Evolutionary conservation across 192 early-diverging fungal species (phyloP).

Genomic region (Coemansia sp.): DNA sequence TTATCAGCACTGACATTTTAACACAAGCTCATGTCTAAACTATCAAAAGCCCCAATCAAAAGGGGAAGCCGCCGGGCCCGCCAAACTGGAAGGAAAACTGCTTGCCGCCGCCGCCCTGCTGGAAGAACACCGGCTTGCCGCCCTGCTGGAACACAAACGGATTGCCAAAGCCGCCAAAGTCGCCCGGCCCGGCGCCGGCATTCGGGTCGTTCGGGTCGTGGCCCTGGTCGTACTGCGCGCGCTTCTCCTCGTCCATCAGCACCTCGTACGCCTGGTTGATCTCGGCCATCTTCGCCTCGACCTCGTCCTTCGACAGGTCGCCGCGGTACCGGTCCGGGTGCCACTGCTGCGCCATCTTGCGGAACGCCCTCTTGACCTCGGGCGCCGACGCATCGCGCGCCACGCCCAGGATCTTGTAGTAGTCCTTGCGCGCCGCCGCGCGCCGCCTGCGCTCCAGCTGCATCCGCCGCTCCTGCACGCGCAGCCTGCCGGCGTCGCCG

Average conservation of each 20-base stretch:
- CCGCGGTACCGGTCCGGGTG: conserved; percentile 78
- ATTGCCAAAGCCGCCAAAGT: conserved; percentile 34
- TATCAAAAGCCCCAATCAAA: too few relatives aligned
- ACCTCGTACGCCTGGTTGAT: conserved; percentile 94
- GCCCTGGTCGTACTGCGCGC: conserved; percentile 68
- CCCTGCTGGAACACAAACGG: conserved; percentile 57
- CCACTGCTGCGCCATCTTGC: conserved; percentile 84
- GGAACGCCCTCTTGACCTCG: conserved; percentile 90
- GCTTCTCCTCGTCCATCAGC: conserved; percentile 62
- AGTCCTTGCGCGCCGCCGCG: conserved; percentile 64
- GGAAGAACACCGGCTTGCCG: conserved; percentile 54
- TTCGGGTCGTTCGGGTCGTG: conserved; percentile 74
- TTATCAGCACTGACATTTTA: too few relatives aligned
- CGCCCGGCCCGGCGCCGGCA: conserved; percentile 42
- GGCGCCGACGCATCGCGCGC: conserved; percentile 62
- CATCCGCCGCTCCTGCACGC: conserved; percentile 42
- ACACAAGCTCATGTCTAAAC: too few relatives aligned
- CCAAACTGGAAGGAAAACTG: conserved; percentile 51
- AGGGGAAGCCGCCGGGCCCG: conserved; percentile 43
- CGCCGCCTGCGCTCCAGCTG: conserved; percentile 53
- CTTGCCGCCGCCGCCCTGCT: conserved; percentile 53
- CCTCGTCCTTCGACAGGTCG: conserved; percentile 70
- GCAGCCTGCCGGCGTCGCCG: conserved; percentile 40
- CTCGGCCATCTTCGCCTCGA: conserved; percentile 84
- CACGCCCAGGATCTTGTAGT: conserved; percentile 93